A percentile compares a stretch with the other conserved stretches of the same genome.
Evolutionary conservation across 2,329 filamentous ascomycete species (phyloP).

Genomic region (Aphanoascus verrucosus): DNA sequence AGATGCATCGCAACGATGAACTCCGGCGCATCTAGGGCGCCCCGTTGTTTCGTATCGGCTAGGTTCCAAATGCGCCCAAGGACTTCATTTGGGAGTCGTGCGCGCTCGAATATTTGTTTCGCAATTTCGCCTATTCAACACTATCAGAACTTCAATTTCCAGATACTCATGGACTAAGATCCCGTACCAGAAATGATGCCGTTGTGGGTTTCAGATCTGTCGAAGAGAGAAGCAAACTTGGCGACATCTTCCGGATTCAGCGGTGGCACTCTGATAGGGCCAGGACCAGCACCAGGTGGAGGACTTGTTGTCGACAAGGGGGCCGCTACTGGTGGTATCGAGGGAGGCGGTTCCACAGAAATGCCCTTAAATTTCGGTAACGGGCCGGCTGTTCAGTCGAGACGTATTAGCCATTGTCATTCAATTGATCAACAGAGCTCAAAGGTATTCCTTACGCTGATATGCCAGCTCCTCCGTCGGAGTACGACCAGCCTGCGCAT

Average conservation of each 20-base stretch:
- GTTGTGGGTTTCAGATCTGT: conserved; percentile 69
- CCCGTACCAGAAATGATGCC: conserved; percentile 58
- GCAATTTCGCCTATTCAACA: conserved; percentile 58
- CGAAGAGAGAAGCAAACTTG: conserved; percentile 83
- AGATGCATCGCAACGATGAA: conserved; percentile 99
- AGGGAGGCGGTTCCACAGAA: conserved; percentile 31
- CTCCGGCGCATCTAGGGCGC: conserved; percentile 73
- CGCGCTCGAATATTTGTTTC: conserved; percentile 90
- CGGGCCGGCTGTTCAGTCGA: conserved; percentile 50
- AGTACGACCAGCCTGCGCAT: conserved; percentile 79
- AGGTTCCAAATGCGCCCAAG: conserved; percentile 95
- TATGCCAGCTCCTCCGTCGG: conserved; percentile 73
- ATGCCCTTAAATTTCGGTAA: conserved; percentile 85
- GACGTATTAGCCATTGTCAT: not conserved
- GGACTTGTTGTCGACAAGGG: conserved; percentile 43
- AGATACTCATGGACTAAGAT: not conserved
- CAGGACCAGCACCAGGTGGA: conserved; percentile 37
- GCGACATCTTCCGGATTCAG: conserved; percentile 77
- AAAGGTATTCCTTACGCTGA: conserved; percentile 45
- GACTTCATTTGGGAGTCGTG: conserved; percentile 75
- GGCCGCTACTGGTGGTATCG: conserved; percentile 40
- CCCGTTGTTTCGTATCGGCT: conserved; percentile 85
- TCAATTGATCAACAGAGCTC: not conserved
- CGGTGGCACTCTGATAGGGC: conserved; percentile 75
- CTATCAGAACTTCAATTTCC: not conserved